Conservation (phyloP, 129 eudicot species). For the Artemisia annua region DNA sequence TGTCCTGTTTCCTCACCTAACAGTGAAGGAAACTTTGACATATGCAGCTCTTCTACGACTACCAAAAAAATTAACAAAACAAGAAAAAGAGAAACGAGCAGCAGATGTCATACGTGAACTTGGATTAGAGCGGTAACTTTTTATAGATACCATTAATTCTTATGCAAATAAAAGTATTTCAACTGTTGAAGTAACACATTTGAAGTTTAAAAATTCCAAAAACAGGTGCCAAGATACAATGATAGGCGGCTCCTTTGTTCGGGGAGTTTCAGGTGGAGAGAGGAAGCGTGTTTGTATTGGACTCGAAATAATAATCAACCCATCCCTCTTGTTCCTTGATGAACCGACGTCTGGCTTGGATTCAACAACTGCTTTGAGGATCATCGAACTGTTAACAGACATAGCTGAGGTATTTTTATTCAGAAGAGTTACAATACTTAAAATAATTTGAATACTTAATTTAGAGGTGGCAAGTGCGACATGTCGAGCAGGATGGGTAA, state of each 20-base stretch:
- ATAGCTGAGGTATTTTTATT: slow-evolving; percentile 41
- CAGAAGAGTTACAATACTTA: neutral
- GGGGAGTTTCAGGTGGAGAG: slow-evolving; percentile 65
- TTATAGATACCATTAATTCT: neutral
- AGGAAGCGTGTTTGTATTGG: slow-evolving; percentile 56
- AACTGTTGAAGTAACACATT: too few species aligned
- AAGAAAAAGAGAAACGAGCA: slow-evolving; percentile 41
- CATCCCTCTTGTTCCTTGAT: slow-evolving; percentile 40
- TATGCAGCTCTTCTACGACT: slow-evolving; percentile 47
- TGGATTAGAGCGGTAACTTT: slow-evolving; percentile 39
- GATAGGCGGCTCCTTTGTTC: slow-evolving; percentile 41
- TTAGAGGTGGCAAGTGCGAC: too few species aligned
- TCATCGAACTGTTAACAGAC: slow-evolving; percentile 34
- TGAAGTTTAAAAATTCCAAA: too few species aligned
- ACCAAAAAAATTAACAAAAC: slow-evolving; percentile 33
- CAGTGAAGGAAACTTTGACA: slow-evolving; percentile 47
- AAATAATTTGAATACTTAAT: neutral
- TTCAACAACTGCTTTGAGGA: slow-evolving; percentile 53
- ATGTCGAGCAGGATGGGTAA: neutral
- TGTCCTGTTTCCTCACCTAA: slow-evolving; percentile 52
- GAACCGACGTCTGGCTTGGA: slow-evolving; percentile 53
- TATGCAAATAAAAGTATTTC: neutral
- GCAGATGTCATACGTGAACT: slow-evolving; percentile 41
- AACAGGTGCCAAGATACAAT: slow-evolving; percentile 45
- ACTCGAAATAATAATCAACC: slow-evolving; percentile 53